Evolutionary conservation across 805 yeast species (phyloP).

Genomic region (Ogataea pilisensis): DNA sequence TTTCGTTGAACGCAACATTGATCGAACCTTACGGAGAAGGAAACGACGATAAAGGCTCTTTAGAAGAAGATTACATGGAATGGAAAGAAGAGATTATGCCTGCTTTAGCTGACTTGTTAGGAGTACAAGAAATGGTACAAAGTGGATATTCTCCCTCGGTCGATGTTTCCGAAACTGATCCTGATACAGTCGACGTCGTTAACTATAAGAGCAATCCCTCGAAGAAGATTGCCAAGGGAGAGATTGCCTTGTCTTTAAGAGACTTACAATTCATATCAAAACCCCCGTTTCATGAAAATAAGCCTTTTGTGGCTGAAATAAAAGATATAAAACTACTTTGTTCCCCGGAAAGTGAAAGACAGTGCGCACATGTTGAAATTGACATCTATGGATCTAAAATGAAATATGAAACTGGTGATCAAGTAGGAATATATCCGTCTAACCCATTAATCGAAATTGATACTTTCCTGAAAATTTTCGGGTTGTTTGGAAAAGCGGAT

Average conservation of each 20-base stretch:
- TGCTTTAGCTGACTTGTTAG: slow-evolving; percentile 50
- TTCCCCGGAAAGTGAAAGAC: slow-evolving; percentile 44
- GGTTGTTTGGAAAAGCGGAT: slow-evolving; percentile 44
- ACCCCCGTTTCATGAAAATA: slow-evolving; percentile 25
- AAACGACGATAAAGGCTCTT: slow-evolving; percentile 85
- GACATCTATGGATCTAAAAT: slow-evolving; percentile 65
- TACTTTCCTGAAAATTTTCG: slow-evolving; percentile 57
- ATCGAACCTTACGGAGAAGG: slow-evolving; percentile 77
- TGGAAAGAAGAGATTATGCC: slow-evolving; percentile 85
- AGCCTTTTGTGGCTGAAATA: slow-evolving; percentile 69
- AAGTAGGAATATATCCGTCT: slow-evolving; percentile 85
- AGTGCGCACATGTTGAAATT: slow-evolving; percentile 79
- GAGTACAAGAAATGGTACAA: slow-evolving; percentile 67
- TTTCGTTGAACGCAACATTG: slow-evolving; percentile 55
- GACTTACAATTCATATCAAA: slow-evolving; percentile 8
- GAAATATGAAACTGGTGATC: slow-evolving; percentile 89
- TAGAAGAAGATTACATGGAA: slow-evolving; percentile 84
- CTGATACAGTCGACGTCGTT: too few relatives aligned
- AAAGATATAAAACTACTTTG: slow-evolving; percentile 57
- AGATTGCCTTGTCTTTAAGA: slow-evolving; percentile 18
- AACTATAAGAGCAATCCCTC: too few relatives aligned
- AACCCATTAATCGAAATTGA: slow-evolving; percentile 66
- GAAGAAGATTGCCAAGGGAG: slow-evolving; percentile 26
- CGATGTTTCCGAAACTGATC: slow-evolving; percentile 31
- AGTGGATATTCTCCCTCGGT: slow-evolving; percentile 59